Percentiles rank a stretch among this genome's conserved stretches.
These are phyloP conservation scores for Irpex lacteus DNA, from an alignment of 1,284 basidiomycete species.

Conservation along the genomic window DNA sequence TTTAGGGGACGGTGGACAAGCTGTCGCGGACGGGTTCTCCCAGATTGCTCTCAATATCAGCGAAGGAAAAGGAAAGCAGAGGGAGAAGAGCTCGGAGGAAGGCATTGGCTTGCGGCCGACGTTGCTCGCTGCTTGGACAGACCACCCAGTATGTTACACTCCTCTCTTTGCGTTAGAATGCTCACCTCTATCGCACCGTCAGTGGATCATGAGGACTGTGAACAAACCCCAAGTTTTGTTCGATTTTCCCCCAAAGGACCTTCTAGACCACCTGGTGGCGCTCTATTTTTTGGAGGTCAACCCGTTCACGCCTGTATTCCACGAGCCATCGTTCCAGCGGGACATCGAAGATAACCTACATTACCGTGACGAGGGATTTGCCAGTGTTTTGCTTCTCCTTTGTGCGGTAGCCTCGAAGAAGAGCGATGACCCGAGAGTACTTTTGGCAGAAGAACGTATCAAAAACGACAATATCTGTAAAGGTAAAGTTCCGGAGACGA, in stretches of 20 bases:
- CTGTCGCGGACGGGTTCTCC: neutral
- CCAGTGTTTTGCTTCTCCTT: conserved; percentile 68
- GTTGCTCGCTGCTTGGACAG: neutral
- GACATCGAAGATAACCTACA: conserved; percentile 56
- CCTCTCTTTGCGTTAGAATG: neutral
- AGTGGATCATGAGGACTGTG: conserved; percentile 6
- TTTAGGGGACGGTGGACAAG: neutral
- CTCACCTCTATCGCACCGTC: conserved; percentile 20
- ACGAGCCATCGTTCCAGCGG: conserved; percentile 70
- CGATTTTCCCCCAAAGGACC: conserved; percentile 47
- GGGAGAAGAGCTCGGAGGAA: neutral
- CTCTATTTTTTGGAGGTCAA: conserved; percentile 70
- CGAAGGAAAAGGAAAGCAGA: neutral
- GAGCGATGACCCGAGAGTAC: conserved; percentile 64
- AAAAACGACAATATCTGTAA: neutral
- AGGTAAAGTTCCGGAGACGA: neutral
- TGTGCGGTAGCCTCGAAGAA: conserved; percentile 74
- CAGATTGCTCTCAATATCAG: neutral
- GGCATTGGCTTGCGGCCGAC: neutral
- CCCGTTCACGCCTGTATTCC: conserved; percentile 65
- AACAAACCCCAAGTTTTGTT: conserved; percentile 36
- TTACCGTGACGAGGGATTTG: conserved; percentile 58
- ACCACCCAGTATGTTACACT: conserved; percentile 1
- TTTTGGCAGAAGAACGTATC: conserved; percentile 41
- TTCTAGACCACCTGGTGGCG: conserved; percentile 48